These are phyloP conservation scores for Myochromella boudieri DNA, from an alignment of 768 basidiomycete species.

Conservation along the genomic window DNA sequence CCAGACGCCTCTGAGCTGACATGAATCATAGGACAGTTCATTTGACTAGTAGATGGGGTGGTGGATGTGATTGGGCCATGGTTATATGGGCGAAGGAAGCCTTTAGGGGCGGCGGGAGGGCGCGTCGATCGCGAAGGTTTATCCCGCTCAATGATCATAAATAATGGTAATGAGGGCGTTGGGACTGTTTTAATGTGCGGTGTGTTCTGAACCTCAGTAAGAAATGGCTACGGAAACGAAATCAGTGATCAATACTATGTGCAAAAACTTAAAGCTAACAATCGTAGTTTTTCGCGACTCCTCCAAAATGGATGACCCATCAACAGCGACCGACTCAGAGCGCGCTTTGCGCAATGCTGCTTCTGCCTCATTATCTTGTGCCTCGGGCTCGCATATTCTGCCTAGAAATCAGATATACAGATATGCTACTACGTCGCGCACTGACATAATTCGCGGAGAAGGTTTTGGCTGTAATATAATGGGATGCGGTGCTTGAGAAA, in stretches of 20 bases:
- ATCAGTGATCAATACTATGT: not conserved
- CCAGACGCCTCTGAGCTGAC: conserved; percentile 2
- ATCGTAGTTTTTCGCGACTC: conserved; percentile 19
- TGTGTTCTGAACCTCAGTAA: conserved; percentile 1
- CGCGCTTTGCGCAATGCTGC: conserved; percentile 41
- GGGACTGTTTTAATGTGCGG: not conserved
- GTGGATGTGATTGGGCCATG: conserved; percentile 8
- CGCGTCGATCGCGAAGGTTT: conserved; percentile 37
- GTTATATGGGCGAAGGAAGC: conserved; percentile 34
- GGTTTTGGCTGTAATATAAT: conserved; percentile 45
- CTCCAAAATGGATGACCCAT: conserved; percentile 28
- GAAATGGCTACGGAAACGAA: not conserved
- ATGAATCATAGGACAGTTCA: conserved; percentile 24
- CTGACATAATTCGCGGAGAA: conserved; percentile 39
- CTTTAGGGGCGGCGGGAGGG: conserved; percentile 33
- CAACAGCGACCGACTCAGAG: conserved; percentile 40
- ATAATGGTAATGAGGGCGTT: conserved; percentile 14
- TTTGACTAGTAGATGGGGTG: conserved; percentile 3
- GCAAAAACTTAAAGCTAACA: conserved; percentile 9
- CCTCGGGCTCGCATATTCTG: conserved; percentile 49
- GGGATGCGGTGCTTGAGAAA: conserved; percentile 38
- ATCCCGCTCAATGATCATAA: conserved; percentile 29
- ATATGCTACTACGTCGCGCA: too few species aligned
- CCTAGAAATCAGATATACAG: conserved; percentile 1
- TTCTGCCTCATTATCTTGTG: conserved; percentile 44